These are phyloP conservation scores for Adansonia madagascariensis DNA, from an alignment of 441 rosid species.

Conservation along the genomic window DNA sequence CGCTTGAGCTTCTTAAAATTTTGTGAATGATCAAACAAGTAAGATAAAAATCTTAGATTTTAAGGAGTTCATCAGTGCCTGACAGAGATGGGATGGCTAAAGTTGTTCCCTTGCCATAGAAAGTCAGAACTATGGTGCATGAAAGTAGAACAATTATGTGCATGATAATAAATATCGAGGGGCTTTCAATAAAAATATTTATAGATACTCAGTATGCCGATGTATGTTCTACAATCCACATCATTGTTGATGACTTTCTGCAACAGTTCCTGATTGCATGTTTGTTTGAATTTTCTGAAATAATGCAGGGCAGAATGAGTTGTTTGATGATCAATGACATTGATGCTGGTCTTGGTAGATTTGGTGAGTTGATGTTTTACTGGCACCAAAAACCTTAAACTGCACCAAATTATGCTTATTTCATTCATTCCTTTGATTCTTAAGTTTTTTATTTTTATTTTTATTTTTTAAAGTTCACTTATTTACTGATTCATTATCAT, in stretches of 20 bases:
- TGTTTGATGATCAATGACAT: slow-evolving; percentile 95
- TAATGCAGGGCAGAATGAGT: slow-evolving; percentile 91
- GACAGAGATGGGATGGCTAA: neutral
- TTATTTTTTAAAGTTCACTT: neutral
- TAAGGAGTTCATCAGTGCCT: neutral
- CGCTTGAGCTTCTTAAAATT: neutral
- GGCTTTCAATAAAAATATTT: neutral
- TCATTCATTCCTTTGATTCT: neutral
- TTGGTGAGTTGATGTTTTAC: slow-evolving; percentile 58
- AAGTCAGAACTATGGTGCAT: neutral
- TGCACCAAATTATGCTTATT: neutral
- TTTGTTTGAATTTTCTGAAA: slow-evolving; percentile 28
- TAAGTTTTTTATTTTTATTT: too few relatives aligned
- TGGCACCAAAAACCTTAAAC: slow-evolving; percentile 11
- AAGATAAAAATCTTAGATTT: neutral
- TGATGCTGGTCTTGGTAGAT: slow-evolving; percentile 98
- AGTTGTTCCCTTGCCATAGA: slow-evolving; percentile 5
- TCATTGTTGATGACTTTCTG: slow-evolving; percentile 21
- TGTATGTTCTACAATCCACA: neutral
- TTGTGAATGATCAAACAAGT: neutral
- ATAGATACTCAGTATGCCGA: neutral
- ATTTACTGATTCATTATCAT: slow-evolving; percentile 9
- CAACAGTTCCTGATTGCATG: slow-evolving; percentile 15
- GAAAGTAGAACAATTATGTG: neutral
- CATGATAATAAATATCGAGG: neutral